phyloP scores from a whole-genome alignment of 331 rosid species.

The Rhamnella rubrinervis region DNA sequence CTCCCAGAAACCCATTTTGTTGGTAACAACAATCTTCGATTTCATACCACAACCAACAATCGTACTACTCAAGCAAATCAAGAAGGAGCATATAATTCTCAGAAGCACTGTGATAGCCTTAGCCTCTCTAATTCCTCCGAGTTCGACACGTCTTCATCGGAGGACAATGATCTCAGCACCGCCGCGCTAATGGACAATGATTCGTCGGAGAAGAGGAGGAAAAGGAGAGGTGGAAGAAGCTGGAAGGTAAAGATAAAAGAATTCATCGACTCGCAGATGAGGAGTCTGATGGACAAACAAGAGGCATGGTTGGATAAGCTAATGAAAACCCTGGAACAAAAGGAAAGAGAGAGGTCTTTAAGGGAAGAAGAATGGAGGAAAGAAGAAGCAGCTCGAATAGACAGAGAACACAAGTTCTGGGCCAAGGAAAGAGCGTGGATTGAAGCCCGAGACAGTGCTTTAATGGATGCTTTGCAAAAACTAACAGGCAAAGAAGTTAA shows the following conservation, averaged over 20 bases:
- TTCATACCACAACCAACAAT: slow-evolving; percentile 8
- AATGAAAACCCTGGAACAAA: slow-evolving; percentile 63
- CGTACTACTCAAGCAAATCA: slow-evolving; percentile 37
- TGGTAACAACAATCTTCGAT: slow-evolving; percentile 27
- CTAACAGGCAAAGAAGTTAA: slow-evolving; percentile 49
- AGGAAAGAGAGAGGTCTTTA: slow-evolving; percentile 67
- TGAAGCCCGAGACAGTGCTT: slow-evolving; percentile 73
- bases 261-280: slow-evolving; percentile 78
- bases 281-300: slow-evolving; percentile 84
- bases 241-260: slow-evolving; percentile 79
- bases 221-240: slow-evolving; percentile 35
- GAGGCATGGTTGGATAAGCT: slow-evolving; percentile 85
- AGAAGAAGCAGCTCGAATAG: slow-evolving; percentile 56
- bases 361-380: slow-evolving; percentile 91
- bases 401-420: slow-evolving; percentile 78
- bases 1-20: slow-evolving; percentile 46
- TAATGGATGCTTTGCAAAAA: slow-evolving; percentile 75
- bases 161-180: slow-evolving; percentile 45
- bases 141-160: slow-evolving; percentile 65
- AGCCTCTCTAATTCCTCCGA: slow-evolving; percentile 77
- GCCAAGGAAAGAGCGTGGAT: slow-evolving; percentile 90
- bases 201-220: slow-evolving; percentile 40
- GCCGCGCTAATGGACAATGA: slow-evolving; percentile 33
- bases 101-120: slow-evolving; percentile 41
- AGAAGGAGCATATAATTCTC: slow-evolving; percentile 33